Conservation (phyloP, 768 basidiomycete species). For the Tylopilus intermedius region DNA sequence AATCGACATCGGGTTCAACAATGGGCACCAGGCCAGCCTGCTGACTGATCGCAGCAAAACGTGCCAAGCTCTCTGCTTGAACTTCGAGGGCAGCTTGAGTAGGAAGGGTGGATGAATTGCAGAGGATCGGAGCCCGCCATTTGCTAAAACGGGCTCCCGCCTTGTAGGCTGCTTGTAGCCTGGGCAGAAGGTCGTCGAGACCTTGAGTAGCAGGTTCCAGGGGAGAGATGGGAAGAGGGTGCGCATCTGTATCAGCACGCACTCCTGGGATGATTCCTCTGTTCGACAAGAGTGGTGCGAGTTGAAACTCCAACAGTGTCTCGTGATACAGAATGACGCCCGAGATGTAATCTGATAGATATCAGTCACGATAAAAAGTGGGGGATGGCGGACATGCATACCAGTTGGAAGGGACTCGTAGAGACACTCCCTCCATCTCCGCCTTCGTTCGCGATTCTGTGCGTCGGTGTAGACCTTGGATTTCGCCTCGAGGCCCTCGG, state of each 20-base stretch:
- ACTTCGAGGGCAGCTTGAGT: constrained; percentile 36
- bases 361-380: background rate
- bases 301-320: constrained; percentile 41
- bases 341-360: constrained; percentile 40
- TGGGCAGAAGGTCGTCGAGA: constrained; percentile 40
- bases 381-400: constrained; percentile 14
- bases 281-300: constrained; percentile 39
- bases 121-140: constrained; percentile 38
- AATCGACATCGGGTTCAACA: constrained; percentile 50
- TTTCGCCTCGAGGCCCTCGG: constrained; percentile 2
- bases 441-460: constrained; percentile 37
- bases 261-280: constrained; percentile 48
- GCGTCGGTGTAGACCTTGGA: constrained; percentile 30
- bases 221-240: constrained; percentile 40
- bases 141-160: constrained; percentile 49
- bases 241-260: constrained; percentile 47
- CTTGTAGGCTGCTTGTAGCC: constrained; percentile 39
- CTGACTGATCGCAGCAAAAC: constrained; percentile 48
- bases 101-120: constrained; percentile 31
- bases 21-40: constrained; percentile 50
- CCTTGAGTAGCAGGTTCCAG: constrained; percentile 48
- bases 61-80: constrained; percentile 44
- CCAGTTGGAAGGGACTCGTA: constrained; percentile 41
- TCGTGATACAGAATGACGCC: constrained; percentile 50
- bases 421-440: constrained; percentile 19